Conservation (phyloP, 768 basidiomycete species). For the Mycena metata region DNA sequence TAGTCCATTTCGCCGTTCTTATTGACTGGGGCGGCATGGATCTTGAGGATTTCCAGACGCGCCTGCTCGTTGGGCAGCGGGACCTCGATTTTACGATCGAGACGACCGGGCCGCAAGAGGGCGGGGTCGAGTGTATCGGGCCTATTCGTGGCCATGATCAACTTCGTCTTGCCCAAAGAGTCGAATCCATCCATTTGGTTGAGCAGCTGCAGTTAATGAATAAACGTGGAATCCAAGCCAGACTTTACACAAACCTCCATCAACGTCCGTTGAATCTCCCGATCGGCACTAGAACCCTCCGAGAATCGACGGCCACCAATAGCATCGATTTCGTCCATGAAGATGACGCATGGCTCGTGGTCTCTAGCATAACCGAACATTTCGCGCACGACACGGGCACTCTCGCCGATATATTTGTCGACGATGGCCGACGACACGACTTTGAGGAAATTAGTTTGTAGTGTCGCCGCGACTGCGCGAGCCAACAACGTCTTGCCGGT, state of each 20-base stretch:
- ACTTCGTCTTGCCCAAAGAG: conserved; percentile 93
- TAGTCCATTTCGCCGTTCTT: conserved; percentile 97
- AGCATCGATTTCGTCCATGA: conserved; percentile 99
- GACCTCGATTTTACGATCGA: conserved; percentile 98
- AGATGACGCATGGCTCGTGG: conserved; percentile 98
- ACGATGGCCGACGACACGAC: conserved; percentile 99
- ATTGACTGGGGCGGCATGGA: conserved; percentile 94
- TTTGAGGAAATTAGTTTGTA: conserved; percentile 97
- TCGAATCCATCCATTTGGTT: conserved; percentile 99
- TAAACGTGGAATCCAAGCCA: neutral
- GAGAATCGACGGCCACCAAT: conserved; percentile 91
- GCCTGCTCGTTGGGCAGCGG: conserved; percentile 98
- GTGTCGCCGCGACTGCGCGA: conserved; percentile 91
- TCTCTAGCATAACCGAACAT: conserved; percentile 99
- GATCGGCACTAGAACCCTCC: conserved; percentile 97
- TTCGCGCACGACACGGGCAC: conserved; percentile 94
- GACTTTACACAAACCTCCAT: conserved; percentile 77
- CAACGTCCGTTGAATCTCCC: conserved; percentile 97
- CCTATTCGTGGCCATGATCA: conserved; percentile 99
- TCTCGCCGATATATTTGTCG: conserved; percentile 98
- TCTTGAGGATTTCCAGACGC: conserved; percentile 96
- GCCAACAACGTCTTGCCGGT: conserved; percentile 97
- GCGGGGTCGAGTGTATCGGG: conserved; percentile 99
- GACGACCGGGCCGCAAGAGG: conserved; percentile 92
- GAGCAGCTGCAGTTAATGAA: conserved; percentile 71